These are phyloP conservation scores for Podospora appendiculata DNA, from an alignment of 495 filamentous ascomycete species.

Conservation along the genomic window DNA sequence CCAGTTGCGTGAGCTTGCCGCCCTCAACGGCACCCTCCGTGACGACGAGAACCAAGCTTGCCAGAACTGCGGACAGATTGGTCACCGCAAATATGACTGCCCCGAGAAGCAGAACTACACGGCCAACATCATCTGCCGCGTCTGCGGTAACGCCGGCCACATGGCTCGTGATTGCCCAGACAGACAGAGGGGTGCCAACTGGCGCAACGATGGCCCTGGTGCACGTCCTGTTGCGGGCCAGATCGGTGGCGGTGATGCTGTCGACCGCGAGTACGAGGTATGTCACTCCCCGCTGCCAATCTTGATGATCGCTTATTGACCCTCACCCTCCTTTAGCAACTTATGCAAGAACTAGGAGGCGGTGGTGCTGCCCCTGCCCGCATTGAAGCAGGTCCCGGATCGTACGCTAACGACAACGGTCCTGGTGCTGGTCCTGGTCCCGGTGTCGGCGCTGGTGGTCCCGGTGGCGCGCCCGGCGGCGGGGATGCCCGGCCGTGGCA, in stretches of 20 bases:
- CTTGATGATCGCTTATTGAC: not conserved
- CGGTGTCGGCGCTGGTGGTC: constrained; percentile 19
- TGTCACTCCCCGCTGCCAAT: constrained; percentile 18
- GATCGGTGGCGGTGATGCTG: constrained; percentile 71
- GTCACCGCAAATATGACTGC: constrained; percentile 97
- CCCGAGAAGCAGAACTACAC: constrained; percentile 97
- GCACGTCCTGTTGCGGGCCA: constrained; percentile 45
- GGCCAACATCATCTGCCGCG: constrained; percentile 97
- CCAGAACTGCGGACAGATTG: constrained; percentile 99
- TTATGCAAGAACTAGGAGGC: constrained; percentile 90
- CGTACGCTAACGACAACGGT: constrained; percentile 36
- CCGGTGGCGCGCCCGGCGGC: not conserved
- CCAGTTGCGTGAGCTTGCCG: constrained; percentile 93
- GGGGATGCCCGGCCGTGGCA: constrained; percentile 80
- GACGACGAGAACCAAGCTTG: constrained; percentile 99
- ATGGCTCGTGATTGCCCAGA: constrained; percentile 66
- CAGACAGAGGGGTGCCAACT: constrained; percentile 79
- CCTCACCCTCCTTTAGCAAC: constrained; percentile 57
- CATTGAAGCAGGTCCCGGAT: constrained; percentile 79
- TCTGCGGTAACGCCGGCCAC: constrained; percentile 61
- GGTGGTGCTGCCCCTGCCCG: constrained; percentile 62
- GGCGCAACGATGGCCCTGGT: constrained; percentile 67
- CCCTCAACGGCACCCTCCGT: constrained; percentile 94
- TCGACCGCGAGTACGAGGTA: constrained; percentile 93
- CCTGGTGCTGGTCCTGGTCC: constrained; percentile 20